phyloP scores from a whole-genome alignment of 805 yeast genomes.

The Lachancea sp. region DNA sequence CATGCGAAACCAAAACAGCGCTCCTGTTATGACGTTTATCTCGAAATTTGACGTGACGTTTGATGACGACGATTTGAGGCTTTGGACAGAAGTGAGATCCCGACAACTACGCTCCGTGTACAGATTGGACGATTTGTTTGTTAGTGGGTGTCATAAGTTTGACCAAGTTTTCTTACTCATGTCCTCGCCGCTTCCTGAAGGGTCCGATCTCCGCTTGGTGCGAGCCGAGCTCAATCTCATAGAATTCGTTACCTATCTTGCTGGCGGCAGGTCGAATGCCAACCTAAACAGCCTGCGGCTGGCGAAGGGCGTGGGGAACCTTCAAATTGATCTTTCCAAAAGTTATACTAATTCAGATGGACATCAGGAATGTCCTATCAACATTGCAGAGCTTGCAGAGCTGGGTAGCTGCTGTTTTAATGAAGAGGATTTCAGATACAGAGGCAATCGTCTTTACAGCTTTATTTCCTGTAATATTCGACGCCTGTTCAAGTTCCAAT shows the following conservation, averaged over 20 bases:
- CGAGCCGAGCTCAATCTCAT: constrained; percentile 24
- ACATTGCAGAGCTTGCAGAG: background rate
- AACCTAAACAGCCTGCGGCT: constrained; percentile 26
- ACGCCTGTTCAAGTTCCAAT: constrained; percentile 25
- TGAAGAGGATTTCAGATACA: constrained; percentile 29
- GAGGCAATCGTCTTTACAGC: constrained; percentile 30
- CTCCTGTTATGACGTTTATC: background rate
- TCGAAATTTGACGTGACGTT: constrained; percentile 4
- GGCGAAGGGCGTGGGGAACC: constrained; percentile 11
- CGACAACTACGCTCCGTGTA: constrained; percentile 19
- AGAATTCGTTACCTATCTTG: constrained; percentile 25
- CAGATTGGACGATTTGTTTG: constrained; percentile 22
- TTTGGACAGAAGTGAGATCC: constrained; percentile 26
- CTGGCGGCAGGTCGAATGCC: constrained; percentile 28
- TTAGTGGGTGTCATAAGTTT: constrained; percentile 20
- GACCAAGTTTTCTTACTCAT: constrained; percentile 20
- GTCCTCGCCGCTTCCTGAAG: constrained; percentile 4
- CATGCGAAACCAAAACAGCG: background rate
- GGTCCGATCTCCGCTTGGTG: background rate
- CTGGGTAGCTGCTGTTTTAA: constrained; percentile 19
- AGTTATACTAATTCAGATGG: background rate
- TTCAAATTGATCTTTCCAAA: background rate
- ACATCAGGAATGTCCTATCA: background rate
- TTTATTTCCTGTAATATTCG: constrained; percentile 28
- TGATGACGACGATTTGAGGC: constrained; percentile 2